These are phyloP conservation scores for Boletus tomentosulus DNA, from an alignment of 768 basidiomycete genomes.

Conservation along the genomic window DNA sequence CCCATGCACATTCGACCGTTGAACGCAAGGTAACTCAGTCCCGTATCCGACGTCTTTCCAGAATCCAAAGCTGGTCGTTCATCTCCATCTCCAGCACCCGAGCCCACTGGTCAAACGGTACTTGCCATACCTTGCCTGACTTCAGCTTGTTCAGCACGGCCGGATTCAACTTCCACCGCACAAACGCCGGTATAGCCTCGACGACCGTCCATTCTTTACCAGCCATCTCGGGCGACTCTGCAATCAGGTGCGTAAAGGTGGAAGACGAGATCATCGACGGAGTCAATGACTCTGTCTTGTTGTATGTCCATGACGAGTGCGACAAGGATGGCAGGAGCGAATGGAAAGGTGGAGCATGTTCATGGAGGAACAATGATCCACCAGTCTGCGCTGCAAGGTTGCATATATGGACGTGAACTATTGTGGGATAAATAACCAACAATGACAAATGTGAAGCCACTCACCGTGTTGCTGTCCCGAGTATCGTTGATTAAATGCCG, in stretches of 20 bases:
- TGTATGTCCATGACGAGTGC: conserved; percentile 56
- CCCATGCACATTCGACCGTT: neutral
- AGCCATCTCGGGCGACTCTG: conserved; percentile 38
- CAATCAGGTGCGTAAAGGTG: conserved; percentile 60
- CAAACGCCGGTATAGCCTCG: conserved; percentile 44
- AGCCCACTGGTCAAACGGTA: conserved; percentile 22
- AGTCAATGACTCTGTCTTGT: conserved; percentile 73
- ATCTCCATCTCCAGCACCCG: conserved; percentile 36
- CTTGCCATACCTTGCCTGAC: conserved; percentile 19
- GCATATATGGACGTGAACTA: conserved; percentile 72
- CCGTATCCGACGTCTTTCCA: conserved; percentile 31
- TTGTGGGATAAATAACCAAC: conserved; percentile 3
- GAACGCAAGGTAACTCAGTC: neutral
- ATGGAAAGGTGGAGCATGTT: conserved; percentile 50
- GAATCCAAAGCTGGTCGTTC: conserved; percentile 45
- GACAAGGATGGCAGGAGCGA: conserved; percentile 11
- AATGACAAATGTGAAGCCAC: neutral
- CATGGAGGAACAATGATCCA: conserved; percentile 81
- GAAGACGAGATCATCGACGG: conserved; percentile 37
- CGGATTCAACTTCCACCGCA: conserved; percentile 32
- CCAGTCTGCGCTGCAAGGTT: conserved; percentile 89
- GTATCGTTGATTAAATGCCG: conserved; percentile 53
- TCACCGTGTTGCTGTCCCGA: conserved; percentile 31
- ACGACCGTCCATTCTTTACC: conserved; percentile 40
- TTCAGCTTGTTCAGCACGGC: conserved; percentile 15